Base-by-base conservation (phyloP, 108 stramenopile genomes). In the Discostella stelligeroides region DNA sequence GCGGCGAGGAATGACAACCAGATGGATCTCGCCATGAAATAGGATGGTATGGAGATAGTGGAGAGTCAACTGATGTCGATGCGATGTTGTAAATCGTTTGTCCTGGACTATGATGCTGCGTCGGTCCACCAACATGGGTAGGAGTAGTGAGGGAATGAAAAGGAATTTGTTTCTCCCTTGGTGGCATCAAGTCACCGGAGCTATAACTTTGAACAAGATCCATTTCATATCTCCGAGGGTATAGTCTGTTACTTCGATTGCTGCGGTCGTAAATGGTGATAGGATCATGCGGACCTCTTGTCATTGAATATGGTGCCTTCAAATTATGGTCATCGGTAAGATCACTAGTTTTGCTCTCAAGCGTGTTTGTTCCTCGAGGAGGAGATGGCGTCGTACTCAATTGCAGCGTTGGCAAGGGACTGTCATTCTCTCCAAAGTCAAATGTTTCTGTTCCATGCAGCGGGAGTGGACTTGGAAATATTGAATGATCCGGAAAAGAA, bases 11-110 rank as follows among this genome's bases (percentile, higher is more conserved):
- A 75, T 61, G 75, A 56, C 30, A 47, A 48, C 53, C 37, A 6
- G 53, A 34, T 28, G 55, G 17, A 23, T n/a, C 24, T 12, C 42
- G 67, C 67, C 67, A 68, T 7, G 54, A 41, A 45, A 55, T 27
- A 11, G 67, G 67, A 27, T 68, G 45, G 54, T 47, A 68, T 6
- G 67, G 45, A 7, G 55, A 45, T 51, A 7, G 12, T 42, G 66
- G 48, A 28, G 53, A 51, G 21, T 41, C 47, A 23, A 30, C 18
- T 18, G 49, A 41, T 20, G 23, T 55, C 37, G 64, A 50, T 7
- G 76, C 53, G 34, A 76, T 68, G 25, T 76, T 60, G 56, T 76
- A 76, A 28, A 76, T 57, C 21, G 76, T 76, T 41, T 62, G 66
- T 0, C 76, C 76, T 37, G 76, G 76, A 60, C 76, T 76, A n/a